These are phyloP conservation scores for Pelargonium citronellum DNA, from an alignment of 441 rosid genomes.

Conservation along the genomic window DNA sequence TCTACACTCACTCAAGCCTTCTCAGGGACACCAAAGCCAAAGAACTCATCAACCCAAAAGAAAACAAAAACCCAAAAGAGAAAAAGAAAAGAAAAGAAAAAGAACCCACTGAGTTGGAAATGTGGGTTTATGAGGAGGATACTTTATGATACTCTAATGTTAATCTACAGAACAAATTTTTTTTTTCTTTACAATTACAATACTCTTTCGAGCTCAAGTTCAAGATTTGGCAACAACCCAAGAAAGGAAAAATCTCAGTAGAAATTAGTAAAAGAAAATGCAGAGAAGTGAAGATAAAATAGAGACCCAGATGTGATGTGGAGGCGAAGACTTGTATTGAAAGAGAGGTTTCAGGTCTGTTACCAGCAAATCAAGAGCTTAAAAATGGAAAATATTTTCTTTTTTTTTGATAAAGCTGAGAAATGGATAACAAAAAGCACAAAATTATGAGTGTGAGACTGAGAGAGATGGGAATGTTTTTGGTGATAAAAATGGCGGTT, in stretches of 20 bases:
- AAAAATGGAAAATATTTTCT: constrained; percentile 1
- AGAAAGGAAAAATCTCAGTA: constrained; percentile 26
- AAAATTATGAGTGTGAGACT: background rate
- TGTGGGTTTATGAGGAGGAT: constrained; percentile 24
- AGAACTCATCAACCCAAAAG: constrained; percentile 25
- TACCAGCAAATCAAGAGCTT: constrained; percentile 15
- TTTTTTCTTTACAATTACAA: background rate
- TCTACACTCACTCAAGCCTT: constrained; percentile 30
- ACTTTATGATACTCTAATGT: constrained; percentile 15
- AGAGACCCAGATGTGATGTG: constrained; percentile 26
- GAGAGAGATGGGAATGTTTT: constrained; percentile 1
- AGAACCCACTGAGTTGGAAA: constrained; percentile 27
- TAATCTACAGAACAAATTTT: constrained; percentile 21
- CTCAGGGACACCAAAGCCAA: constrained; percentile 22
- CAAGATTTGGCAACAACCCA: constrained; percentile 49
- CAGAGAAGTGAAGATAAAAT: constrained; percentile 26
- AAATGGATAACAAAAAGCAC: constrained; percentile 8
- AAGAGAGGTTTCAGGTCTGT: constrained; percentile 49
- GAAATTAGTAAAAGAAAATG: constrained; percentile 7
- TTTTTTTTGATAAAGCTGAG: constrained; percentile 7
- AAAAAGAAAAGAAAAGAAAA: constrained; percentile 20
- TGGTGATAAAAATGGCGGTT: constrained; percentile 21
- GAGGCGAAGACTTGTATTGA: constrained; percentile 65
- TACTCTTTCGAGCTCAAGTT: constrained; percentile 27
- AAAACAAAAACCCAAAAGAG: constrained; percentile 17